A percentile compares a stretch with the other conserved stretches of the same genome.
phyloP scores from a whole-genome alignment of 148 eudicot genomes.

The Heliosperma pusillum region DNA sequence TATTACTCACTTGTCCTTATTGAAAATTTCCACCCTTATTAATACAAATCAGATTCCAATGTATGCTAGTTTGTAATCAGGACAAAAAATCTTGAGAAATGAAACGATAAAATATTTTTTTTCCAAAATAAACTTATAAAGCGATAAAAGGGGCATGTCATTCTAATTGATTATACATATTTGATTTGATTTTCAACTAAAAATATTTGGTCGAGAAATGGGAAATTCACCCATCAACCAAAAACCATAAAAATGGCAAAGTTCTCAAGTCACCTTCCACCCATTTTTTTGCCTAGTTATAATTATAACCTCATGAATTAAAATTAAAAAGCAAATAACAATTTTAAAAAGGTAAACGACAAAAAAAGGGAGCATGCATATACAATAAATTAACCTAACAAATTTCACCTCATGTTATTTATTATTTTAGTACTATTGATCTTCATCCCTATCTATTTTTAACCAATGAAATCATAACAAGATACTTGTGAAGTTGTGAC shows the following conservation, averaged over 20 bases:
- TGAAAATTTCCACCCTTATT: no score
- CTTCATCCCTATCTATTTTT: constrained; percentile 11
- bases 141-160: no score
- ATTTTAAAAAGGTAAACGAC: neutral
- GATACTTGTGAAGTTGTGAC: neutral
- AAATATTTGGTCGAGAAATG: neutral
- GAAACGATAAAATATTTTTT: no score
- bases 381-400: neutral
- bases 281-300: neutral
- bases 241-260: neutral
- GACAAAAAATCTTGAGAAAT: no score
- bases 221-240: neutral
- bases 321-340: no score
- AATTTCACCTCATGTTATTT: neutral
- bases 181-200: neutral
- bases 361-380: neutral
- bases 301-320: neutral
- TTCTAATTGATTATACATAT: no score
- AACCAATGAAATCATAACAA: constrained; percentile 13
- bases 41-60: no score
- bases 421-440: neutral
- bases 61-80: no score
- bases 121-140: no score
- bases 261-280: neutral
- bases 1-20: no score